These are phyloP conservation scores for Teratosphaeria destructans DNA, from an alignment of 2,329 filamentous ascomycete genomes.

Conservation along the genomic window DNA sequence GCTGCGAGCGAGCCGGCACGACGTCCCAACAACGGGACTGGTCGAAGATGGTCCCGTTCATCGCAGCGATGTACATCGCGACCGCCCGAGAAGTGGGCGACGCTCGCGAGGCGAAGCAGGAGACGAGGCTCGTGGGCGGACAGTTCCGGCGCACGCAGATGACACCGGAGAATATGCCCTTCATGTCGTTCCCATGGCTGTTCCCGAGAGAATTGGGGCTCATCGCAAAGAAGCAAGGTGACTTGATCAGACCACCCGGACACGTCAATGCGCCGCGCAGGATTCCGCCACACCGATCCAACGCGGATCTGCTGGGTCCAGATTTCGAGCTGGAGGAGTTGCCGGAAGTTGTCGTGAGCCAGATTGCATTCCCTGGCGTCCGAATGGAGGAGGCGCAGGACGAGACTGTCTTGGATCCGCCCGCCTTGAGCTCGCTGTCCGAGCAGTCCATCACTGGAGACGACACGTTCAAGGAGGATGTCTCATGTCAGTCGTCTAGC, in stretches of 20 bases:
- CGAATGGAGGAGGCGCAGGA: neutral
- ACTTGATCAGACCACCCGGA: neutral
- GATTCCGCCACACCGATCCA: constrained; percentile 2
- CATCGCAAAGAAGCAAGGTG: constrained; percentile 44
- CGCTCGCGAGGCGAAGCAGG: constrained; percentile 32
- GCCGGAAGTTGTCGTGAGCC: neutral
- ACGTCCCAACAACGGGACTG: constrained; percentile 32
- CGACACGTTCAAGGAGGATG: neutral
- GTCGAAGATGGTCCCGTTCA: constrained; percentile 55
- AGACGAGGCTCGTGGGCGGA: constrained; percentile 27
- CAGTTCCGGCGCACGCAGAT: constrained; percentile 10
- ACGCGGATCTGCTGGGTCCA: neutral
- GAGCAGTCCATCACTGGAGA: neutral
- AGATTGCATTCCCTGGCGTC: neutral
- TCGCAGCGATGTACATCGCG: constrained; percentile 79
- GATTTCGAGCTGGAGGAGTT: neutral
- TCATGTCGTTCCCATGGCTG: constrained; percentile 93
- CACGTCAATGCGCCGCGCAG: neutral
- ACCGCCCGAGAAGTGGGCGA: constrained; percentile 64
- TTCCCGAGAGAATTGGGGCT: constrained; percentile 62
- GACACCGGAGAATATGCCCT: constrained; percentile 51
- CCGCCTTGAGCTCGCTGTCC: neutral
- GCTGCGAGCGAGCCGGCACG: constrained; percentile 52
- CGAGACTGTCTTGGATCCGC: neutral
- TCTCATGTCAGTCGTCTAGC: neutral